phyloP scores from a whole-genome alignment of 179 eudicot species.

The Vitellaria paradoxa region DNA sequence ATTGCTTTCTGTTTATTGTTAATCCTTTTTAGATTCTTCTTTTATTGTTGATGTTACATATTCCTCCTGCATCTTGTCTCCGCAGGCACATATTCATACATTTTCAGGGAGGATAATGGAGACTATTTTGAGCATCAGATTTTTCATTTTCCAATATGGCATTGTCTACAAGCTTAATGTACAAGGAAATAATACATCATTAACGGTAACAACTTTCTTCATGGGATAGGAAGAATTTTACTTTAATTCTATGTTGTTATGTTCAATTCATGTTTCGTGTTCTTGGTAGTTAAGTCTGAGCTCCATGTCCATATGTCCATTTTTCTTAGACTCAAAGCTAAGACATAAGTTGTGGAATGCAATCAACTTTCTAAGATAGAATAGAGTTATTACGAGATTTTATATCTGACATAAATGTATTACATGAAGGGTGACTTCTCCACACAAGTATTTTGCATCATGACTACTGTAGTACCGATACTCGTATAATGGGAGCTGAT shows the following conservation, averaged over 20 bases:
- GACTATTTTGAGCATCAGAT: slow-evolving; percentile 88
- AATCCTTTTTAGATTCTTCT: neutral
- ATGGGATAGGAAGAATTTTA: neutral
- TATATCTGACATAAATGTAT: neutral
- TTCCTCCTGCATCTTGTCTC: slow-evolving; percentile 16
- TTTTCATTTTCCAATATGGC: slow-evolving; percentile 93
- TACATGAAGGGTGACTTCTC: neutral
- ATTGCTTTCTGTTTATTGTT: neutral
- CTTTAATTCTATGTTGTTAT: neutral
- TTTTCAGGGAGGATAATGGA: slow-evolving; percentile 77
- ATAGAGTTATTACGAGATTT: neutral
- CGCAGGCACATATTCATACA: slow-evolving; percentile 83
- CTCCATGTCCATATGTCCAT: neutral
- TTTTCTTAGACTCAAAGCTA: neutral
- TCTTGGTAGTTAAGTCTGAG: neutral
- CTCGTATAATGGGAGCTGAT: neutral
- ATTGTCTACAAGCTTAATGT: slow-evolving; percentile 82
- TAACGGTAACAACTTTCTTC: slow-evolving; percentile 51
- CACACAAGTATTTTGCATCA: neutral
- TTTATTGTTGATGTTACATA: neutral
- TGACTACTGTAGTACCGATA: neutral
- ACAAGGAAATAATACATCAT: slow-evolving; percentile 70
- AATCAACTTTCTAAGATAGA: neutral
- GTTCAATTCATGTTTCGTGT: neutral
- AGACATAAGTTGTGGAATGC: neutral